Evolutionary conservation across 1,284 basidiomycete species (phyloP).

Genomic region (Sanghuangporus baumii): DNA sequence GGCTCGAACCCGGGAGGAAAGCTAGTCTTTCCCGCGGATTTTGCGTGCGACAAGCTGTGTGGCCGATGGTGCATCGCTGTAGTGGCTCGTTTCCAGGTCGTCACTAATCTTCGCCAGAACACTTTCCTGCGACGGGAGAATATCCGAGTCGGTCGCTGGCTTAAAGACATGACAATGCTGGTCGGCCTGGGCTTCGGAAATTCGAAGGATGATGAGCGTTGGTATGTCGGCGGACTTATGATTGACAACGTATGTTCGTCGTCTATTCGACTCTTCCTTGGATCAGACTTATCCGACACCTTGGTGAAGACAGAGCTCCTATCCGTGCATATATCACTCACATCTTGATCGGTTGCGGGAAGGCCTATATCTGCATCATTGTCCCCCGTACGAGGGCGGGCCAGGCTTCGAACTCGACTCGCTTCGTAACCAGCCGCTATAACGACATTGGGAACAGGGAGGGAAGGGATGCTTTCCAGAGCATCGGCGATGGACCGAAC

Average conservation of each 20-base stretch:
- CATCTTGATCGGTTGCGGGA: neutral
- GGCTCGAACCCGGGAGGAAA: slow-evolving; percentile 12
- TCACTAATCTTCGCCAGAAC: slow-evolving; percentile 5
- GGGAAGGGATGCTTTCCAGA: neutral
- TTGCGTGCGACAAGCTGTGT: neutral
- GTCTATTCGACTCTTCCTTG: neutral
- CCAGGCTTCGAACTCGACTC: neutral
- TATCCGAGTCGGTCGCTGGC: neutral
- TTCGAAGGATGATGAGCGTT: neutral
- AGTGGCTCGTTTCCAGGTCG: slow-evolving; percentile 14
- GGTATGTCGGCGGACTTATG: neutral
- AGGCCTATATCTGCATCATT: neutral
- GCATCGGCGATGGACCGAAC: slow-evolving; percentile 4
- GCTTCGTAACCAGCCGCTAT: slow-evolving; percentile 13
- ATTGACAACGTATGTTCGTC: neutral
- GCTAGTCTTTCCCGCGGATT: neutral
- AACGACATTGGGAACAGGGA: slow-evolving; percentile 7
- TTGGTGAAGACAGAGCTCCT: neutral
- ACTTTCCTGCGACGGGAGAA: neutral
- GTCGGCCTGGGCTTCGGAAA: neutral
- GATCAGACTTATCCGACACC: neutral
- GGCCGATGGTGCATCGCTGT: neutral
- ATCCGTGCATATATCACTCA: neutral
- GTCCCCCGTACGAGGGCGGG: neutral
- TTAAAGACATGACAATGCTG: neutral